Base-by-base conservation (phyloP, 208 protist species). In the Wallacemonas rigidus region DNA sequence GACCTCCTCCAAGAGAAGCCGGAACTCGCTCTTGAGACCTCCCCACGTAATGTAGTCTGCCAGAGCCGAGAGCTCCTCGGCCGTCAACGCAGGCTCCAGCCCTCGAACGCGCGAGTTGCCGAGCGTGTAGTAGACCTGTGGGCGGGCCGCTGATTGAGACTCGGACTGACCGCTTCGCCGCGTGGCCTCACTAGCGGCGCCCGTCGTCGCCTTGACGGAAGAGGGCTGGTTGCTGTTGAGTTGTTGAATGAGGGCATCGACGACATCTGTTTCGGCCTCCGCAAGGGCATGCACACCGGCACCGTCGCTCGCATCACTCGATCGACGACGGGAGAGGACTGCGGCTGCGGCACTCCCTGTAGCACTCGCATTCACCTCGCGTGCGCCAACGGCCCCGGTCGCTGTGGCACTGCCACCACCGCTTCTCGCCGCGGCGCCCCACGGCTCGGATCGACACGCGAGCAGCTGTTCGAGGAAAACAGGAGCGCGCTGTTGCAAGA, bases 11-110 rank as follows among this genome's bases (percentile, higher is more conserved):
- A 89, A 55, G 44, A 92, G 57, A 40, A 84, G 54, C n/a, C 76
- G 77, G 56, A 79, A 90, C 48, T 81, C 80, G 11, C 72, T 70
- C 51, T 62, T 75, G 38, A 95, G 73, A 38, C 85, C 90, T 26
- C 90, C 90, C 78, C 81, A 91, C 67, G 90, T 91, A 41, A 92
- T 50, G 69, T 92, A 95, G 62, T 91, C 85, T 5, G 78, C 58
- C 17, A 95, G 72, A 55, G 70, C 85, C 73, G 79, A 56, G 58
- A 95, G 77, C 15, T 85, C 84, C 9, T 88, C 83, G 7, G 75
- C 71, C 7, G 81, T 83, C 15, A 95, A 68, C 2, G 85, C 62
- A 11, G 84, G 74, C 41, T 77, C 71, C 12, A 95, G 81, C 0
- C 90, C 90, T 14, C 82, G 61, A 26, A 93, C 79, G 39, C 90